phyloP scores from a whole-genome alignment of 1,284 basidiomycete species.

The Leccinum fuscescens region DNA sequence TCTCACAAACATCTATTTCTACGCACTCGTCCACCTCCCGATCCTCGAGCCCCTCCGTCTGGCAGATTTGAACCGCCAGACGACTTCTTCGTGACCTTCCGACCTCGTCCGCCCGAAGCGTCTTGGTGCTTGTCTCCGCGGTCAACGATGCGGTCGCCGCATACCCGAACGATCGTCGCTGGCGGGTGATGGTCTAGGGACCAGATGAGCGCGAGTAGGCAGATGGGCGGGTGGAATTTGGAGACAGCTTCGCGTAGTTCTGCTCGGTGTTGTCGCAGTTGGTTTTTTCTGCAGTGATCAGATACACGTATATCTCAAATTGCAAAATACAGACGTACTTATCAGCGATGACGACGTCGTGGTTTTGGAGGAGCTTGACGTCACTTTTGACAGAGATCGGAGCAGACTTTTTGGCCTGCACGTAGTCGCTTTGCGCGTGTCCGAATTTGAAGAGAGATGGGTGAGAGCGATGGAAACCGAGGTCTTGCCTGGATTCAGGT shows the following conservation, averaged over 20 bases:
- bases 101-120: conserved; percentile 58
- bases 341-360: conserved; percentile 87
- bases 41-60: conserved; percentile 63
- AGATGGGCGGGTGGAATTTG: conserved; percentile 50
- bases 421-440: conserved; percentile 92
- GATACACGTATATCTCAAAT: not conserved
- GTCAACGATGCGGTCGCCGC: conserved; percentile 66
- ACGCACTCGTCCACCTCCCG: conserved; percentile 66
- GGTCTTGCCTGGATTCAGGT: conserved; percentile 73
- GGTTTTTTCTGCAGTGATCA: conserved; percentile 72
- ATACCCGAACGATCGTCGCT: conserved; percentile 67
- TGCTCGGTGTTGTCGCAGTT: conserved; percentile 73
- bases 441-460: conserved; percentile 75
- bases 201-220: conserved; percentile 82
- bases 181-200: conserved; percentile 49
- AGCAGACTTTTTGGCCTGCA: conserved; percentile 77
- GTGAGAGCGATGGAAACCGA: conserved; percentile 77
- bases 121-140: conserved; percentile 85
- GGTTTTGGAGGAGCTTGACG: conserved; percentile 52
- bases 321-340: conserved; percentile 50
- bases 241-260: conserved; percentile 58
- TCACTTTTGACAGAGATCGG: conserved; percentile 81
- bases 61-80: conserved; percentile 75
- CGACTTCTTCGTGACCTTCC: conserved; percentile 63
- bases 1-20: conserved; percentile 59